phyloP scores from a whole-genome alignment of 768 basidiomycete species.

The Leccinellum albellum region DNA sequence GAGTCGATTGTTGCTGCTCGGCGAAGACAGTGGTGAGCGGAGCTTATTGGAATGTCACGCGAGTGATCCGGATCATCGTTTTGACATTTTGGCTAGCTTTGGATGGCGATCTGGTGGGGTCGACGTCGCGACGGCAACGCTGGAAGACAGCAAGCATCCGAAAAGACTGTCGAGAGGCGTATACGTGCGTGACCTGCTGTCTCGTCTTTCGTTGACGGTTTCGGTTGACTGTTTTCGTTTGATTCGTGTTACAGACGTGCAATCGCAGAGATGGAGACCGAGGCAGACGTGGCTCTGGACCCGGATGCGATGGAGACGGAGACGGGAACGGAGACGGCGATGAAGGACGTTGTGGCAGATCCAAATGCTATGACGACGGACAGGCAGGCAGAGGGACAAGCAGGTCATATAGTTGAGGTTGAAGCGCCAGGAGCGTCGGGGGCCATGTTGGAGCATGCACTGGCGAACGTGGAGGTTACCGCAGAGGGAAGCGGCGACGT shows the following conservation, averaged over 20 bases:
- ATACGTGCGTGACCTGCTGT: conserved; percentile 41
- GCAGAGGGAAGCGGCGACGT: neutral
- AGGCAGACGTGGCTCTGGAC: conserved; percentile 17
- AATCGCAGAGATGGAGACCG: conserved; percentile 45
- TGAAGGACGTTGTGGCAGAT: neutral
- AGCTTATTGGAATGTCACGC: neutral
- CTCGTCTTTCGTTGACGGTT: neutral
- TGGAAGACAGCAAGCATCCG: conserved; percentile 55
- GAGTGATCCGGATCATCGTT: neutral
- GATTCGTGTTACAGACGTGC: conserved; percentile 33
- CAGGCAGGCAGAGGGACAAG: neutral
- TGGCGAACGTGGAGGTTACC: neutral
- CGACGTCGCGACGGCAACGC: conserved; percentile 48
- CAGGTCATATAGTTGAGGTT: neutral
- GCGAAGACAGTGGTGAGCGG: conserved; percentile 62
- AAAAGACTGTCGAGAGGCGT: conserved; percentile 59
- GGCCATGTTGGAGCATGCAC: neutral
- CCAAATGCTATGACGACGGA: neutral
- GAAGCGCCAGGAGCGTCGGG: neutral
- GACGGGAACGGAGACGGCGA: neutral
- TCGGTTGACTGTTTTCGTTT: neutral
- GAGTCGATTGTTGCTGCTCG: conserved; percentile 59
- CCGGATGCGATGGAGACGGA: conserved; percentile 1
- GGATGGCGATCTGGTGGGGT: conserved; percentile 59
- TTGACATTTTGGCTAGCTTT: conserved; percentile 42